These are phyloP conservation scores for Torrubiella hemipterigena DNA, from an alignment of 2,329 filamentous ascomycete species.

Conservation along the genomic window DNA sequence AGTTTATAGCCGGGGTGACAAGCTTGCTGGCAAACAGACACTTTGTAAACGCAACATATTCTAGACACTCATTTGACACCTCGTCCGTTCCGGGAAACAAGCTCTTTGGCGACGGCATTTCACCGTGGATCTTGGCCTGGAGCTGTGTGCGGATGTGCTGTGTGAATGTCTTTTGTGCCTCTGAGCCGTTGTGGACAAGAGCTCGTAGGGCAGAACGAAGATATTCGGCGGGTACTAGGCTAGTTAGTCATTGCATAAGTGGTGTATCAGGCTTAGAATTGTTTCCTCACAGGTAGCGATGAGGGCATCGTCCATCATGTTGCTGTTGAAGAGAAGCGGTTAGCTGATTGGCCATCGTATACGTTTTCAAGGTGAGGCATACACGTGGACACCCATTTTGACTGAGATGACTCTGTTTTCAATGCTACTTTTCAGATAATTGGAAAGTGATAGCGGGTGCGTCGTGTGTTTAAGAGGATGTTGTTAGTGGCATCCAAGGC, in stretches of 20 bases:
- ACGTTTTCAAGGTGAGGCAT: too few relatives aligned
- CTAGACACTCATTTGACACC: constrained; percentile 12
- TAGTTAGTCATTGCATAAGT: constrained; percentile 2
- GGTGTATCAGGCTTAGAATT: background rate
- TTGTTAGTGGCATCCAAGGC: too few relatives aligned
- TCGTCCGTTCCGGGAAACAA: constrained; percentile 14
- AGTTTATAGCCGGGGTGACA: constrained; percentile 15
- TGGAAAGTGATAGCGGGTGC: too few relatives aligned
- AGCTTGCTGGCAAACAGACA: constrained; percentile 25
- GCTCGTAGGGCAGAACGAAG: constrained; percentile 20
- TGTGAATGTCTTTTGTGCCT: constrained; percentile 19
- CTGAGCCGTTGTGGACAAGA: constrained; percentile 18
- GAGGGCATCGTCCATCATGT: constrained; percentile 29
- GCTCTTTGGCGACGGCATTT: constrained; percentile 8
- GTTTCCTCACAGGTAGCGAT: constrained; percentile 20
- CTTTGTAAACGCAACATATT: constrained; percentile 18
- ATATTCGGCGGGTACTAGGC: constrained; percentile 16
- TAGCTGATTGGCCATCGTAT: too few relatives aligned
- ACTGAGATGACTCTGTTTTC: too few relatives aligned
- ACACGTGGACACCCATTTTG: too few relatives aligned
- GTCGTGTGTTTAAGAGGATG: too few relatives aligned
- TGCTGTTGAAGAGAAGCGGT: constrained; percentile 15
- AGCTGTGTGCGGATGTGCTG: constrained; percentile 18
- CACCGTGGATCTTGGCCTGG: constrained; percentile 11
- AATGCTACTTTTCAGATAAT: too few relatives aligned